A percentile compares a stretch with the other conserved stretches of the same genome.
These are phyloP conservation scores for Medicago lupulina DNA, from an alignment of 306 rosid species.

Conservation along the genomic window DNA sequence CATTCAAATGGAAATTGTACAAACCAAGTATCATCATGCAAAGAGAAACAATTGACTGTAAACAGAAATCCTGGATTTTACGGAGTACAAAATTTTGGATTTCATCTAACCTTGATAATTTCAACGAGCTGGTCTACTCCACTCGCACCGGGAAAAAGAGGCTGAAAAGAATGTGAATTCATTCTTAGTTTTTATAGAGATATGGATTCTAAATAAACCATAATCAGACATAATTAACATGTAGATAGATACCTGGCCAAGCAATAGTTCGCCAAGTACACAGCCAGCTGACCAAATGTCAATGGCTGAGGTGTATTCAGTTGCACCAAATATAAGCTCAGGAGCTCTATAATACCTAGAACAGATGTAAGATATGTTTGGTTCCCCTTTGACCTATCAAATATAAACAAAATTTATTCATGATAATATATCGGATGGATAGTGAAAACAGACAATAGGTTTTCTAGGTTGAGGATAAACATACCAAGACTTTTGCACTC, in stretches of 20 bases:
- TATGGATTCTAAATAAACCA: constrained; percentile 22
- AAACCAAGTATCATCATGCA: constrained; percentile 10
- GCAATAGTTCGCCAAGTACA: constrained; percentile 83
- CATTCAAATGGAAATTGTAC: neutral
- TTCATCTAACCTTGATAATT: constrained; percentile 70
- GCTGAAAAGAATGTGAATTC: constrained; percentile 55
- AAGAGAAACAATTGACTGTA: neutral
- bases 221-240: constrained; percentile 14
- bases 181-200: constrained; percentile 40
- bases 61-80: constrained; percentile 1
- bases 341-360: constrained; percentile 94
- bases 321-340: constrained; percentile 90
- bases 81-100: neutral
- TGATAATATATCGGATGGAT: neutral
- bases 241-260: constrained; percentile 72
- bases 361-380: constrained; percentile 90
- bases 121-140: constrained; percentile 95
- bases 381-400: constrained; percentile 85
- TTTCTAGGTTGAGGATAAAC: constrained; percentile 39
- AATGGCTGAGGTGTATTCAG: constrained; percentile 84
- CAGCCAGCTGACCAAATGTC: constrained; percentile 98
- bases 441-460: constrained; percentile 4
- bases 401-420: constrained; percentile 23
- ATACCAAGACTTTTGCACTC: constrained; percentile 91
- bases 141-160: constrained; percentile 87